phyloP scores from a whole-genome alignment of 345 rosid genomes.

The Acer campestre region DNA sequence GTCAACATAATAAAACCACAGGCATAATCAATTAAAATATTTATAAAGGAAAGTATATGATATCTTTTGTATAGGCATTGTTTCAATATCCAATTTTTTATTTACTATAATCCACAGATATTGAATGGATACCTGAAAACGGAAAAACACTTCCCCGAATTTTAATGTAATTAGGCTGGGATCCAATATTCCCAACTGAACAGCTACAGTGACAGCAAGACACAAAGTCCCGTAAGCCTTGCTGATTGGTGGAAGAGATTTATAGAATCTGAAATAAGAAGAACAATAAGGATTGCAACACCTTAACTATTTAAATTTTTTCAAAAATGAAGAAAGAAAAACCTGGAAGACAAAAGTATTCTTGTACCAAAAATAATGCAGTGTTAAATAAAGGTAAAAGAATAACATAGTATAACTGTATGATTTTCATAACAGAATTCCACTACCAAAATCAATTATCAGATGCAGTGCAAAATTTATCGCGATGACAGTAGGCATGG shows the following conservation, averaged over 20 bases:
- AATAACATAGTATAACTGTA: not conserved
- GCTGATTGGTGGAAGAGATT: conserved; percentile 87
- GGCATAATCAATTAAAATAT: not conserved
- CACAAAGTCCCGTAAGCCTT: conserved; percentile 92
- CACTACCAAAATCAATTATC: not conserved
- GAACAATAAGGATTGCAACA: not conserved
- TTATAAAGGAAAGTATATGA: not conserved
- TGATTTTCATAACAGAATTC: not conserved
- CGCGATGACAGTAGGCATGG: not conserved
- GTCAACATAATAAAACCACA: too few species aligned
- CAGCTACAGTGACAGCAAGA: conserved; percentile 50
- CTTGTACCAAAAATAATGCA: not conserved
- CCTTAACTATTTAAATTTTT: not conserved
- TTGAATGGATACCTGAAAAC: conserved; percentile 60
- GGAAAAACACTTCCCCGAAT: conserved; percentile 43
- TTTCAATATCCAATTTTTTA: not conserved
- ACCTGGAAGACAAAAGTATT: not conserved
- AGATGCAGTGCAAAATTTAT: not conserved
- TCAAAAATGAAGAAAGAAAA: not conserved
- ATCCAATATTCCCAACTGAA: conserved; percentile 47
- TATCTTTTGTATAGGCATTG: not conserved
- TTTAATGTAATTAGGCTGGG: conserved; percentile 38
- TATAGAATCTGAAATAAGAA: conserved; percentile 62
- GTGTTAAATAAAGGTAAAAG: not conserved
- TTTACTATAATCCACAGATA: not conserved